Percentiles rank a stretch among this genome's conserved stretches.
Evolutionary conservation across 257 asterid genomes (phyloP).

Genomic region (Thymus quinquecostatus): DNA sequence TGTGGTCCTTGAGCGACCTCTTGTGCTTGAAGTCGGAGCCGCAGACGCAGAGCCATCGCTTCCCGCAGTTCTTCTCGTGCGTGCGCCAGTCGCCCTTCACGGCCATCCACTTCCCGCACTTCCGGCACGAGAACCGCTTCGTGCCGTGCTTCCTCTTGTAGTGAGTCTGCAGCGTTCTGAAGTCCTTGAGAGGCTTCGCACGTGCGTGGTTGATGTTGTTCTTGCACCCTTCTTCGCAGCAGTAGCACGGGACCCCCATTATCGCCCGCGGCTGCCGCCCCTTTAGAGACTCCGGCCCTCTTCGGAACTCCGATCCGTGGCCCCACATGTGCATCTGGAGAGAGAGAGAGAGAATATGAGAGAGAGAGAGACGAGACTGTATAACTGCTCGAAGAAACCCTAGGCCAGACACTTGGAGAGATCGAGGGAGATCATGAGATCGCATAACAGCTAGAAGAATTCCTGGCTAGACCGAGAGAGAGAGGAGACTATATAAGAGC

Average conservation of each 20-base stretch:
- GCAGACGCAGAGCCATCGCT: slow-evolving; percentile 70
- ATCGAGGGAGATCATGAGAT: too few species aligned
- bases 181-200: slow-evolving; percentile 63
- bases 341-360: background rate
- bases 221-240: slow-evolving; percentile 72
- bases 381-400: background rate
- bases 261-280: slow-evolving; percentile 58
- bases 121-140: slow-evolving; percentile 55
- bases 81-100: slow-evolving; percentile 86
- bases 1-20: slow-evolving; percentile 79
- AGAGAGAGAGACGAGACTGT: background rate
- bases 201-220: slow-evolving; percentile 62
- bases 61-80: slow-evolving; percentile 83
- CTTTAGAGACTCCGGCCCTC: slow-evolving; percentile 69
- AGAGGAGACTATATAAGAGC: too few species aligned
- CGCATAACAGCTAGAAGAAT: too few species aligned
- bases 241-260: slow-evolving; percentile 67
- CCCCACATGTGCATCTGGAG: slow-evolving; percentile 87
- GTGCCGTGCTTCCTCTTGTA: slow-evolving; percentile 69
- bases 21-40: slow-evolving; percentile 88
- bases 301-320: slow-evolving; percentile 64
- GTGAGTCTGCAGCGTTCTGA: slow-evolving; percentile 69
- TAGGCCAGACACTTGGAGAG: too few species aligned
- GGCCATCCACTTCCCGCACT: slow-evolving; percentile 70
- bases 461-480: too few species aligned